These are phyloP conservation scores for Pichia norvegensis DNA, from an alignment of 1,139 yeast species.

Conservation along the genomic window DNA sequence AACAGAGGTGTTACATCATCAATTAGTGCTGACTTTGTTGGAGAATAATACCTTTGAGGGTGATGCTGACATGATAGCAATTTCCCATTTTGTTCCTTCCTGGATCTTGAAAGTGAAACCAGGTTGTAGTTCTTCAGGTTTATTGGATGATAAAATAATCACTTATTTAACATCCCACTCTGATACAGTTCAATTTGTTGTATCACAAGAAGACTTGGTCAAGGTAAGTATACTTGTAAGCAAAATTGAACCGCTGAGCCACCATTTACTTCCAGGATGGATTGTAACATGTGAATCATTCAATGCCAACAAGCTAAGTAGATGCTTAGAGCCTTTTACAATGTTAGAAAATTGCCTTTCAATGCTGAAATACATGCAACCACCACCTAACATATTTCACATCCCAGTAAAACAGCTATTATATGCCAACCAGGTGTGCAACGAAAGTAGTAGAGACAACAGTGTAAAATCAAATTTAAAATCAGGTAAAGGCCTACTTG, in stretches of 20 bases:
- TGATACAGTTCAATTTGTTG: neutral
- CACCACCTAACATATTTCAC: neutral
- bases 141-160: too few species aligned
- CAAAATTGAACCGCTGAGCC: neutral
- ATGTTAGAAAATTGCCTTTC: neutral
- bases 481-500: too few species aligned
- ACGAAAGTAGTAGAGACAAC: too few species aligned
- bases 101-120: neutral
- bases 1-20: neutral
- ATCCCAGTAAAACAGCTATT: neutral
- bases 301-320: neutral
- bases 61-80: neutral
- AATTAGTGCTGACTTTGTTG: too few species aligned
- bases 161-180: too few species aligned
- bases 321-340: neutral
- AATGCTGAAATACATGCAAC: neutral
- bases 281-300: neutral
- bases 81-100: neutral
- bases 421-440: too few species aligned
- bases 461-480: too few species aligned
- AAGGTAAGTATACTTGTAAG: neutral
- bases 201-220: neutral
- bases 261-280: conserved; percentile 6
- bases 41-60: neutral
- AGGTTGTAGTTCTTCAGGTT: neutral